Conservation (phyloP, 352 stramenopile species). For the Nothophytophthora sp. region DNA sequence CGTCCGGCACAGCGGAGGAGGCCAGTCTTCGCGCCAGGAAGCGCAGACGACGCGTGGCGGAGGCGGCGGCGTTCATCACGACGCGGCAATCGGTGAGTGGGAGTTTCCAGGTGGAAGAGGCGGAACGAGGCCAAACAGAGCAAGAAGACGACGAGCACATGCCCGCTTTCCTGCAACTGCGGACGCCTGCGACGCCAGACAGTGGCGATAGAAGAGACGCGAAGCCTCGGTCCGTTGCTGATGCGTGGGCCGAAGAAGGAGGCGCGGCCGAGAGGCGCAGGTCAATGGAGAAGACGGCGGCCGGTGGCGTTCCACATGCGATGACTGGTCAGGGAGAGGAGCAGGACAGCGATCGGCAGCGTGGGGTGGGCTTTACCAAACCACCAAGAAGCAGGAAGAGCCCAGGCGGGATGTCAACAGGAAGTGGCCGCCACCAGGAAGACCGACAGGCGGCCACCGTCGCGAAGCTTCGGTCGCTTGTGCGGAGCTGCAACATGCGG, state of each 20-base stretch:
- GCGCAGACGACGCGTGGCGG: conserved; percentile 33
- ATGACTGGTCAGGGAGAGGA: not conserved
- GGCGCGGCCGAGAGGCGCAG: too few relatives aligned
- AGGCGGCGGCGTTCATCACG: conserved; percentile 33
- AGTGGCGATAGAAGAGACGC: not conserved
- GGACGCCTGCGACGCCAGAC: conserved; percentile 3
- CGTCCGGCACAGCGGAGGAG: conserved; percentile 28
- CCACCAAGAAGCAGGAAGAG: not conserved
- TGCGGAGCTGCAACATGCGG: conserved; percentile 45
- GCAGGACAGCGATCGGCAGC: not conserved
- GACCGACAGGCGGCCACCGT: conserved; percentile 10
- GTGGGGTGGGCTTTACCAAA: not conserved
- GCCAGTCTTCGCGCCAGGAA: conserved; percentile 30
- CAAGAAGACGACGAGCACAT: conserved; percentile 7
- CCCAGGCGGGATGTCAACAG: not conserved
- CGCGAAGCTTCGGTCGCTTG: conserved; percentile 40
- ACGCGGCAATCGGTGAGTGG: conserved; percentile 13
- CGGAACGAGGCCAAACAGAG: not conserved
- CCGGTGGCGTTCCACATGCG: too few relatives aligned
- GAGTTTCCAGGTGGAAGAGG: too few relatives aligned
- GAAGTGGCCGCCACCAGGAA: not conserved
- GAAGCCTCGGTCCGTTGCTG: too few relatives aligned
- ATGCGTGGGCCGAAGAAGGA: too few relatives aligned
- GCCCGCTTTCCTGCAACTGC: conserved; percentile 5
- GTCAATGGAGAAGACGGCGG: too few relatives aligned